A percentile compares a stretch with the other conserved stretches of the same genome.
Conservation (phyloP, 345 rosid species). For the Atalantia buxifolia region DNA sequence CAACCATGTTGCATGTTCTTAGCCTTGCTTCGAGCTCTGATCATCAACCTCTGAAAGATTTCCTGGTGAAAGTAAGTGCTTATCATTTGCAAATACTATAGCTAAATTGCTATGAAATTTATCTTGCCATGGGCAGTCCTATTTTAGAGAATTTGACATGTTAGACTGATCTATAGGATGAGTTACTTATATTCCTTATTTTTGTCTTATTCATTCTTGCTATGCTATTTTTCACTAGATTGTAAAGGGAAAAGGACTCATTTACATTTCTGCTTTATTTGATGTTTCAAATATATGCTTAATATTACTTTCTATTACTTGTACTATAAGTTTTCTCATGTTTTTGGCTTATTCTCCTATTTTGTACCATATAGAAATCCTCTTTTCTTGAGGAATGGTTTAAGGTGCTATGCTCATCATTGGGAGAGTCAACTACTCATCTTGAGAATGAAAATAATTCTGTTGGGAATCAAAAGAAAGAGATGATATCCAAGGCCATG, state of each 20-base stretch:
- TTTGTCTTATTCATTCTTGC: not conserved
- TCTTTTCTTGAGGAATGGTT: constrained; percentile 85
- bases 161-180: not conserved
- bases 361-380: constrained; percentile 51
- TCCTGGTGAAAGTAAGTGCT: constrained; percentile 67
- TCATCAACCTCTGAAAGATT: constrained; percentile 62
- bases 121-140: not conserved
- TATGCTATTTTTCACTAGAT: not conserved
- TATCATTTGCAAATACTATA: not conserved
- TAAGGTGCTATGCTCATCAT: constrained; percentile 53
- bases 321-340: not conserved
- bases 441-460: constrained; percentile 29
- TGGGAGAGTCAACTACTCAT: constrained; percentile 35
- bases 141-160: not conserved
- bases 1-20: constrained; percentile 78
- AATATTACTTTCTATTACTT: not conserved
- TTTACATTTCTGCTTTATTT: not conserved
- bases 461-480: constrained; percentile 61
- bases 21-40: constrained; percentile 56
- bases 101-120: constrained; percentile 4
- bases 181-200: not conserved
- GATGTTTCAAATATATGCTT: not conserved
- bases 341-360: constrained; percentile 9
- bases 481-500: constrained; percentile 61
- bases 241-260: not conserved